Percentiles rank a stretch among this genome's conserved stretches.
These are phyloP conservation scores for Crassisporium funariophilum DNA, from an alignment of 768 basidiomycete genomes.

Conservation along the genomic window DNA sequence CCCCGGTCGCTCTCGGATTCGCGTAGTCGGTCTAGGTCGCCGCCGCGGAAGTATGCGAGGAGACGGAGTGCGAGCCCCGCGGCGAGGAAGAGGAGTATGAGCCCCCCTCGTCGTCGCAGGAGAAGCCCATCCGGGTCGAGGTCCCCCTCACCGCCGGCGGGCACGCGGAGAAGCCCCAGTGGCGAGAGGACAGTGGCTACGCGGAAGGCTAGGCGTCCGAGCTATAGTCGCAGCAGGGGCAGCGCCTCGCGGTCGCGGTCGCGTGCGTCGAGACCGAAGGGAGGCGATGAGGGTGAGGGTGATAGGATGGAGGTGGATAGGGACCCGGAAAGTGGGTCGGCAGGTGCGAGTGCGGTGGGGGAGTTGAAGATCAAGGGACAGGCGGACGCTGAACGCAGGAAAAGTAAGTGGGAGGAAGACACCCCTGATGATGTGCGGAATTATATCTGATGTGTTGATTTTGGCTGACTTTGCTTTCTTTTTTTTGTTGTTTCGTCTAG, in stretches of 20 bases:
- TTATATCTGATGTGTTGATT: constrained; percentile 13
- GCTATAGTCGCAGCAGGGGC: constrained; percentile 33
- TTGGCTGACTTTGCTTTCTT: constrained; percentile 3
- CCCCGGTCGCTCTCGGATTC: constrained; percentile 35
- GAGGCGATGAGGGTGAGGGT: constrained; percentile 12
- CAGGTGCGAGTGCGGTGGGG: constrained; percentile 24
- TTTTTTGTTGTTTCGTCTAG: constrained; percentile 18
- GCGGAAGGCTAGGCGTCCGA: constrained; percentile 20
- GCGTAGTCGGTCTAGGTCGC: constrained; percentile 45
- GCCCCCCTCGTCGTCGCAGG: constrained; percentile 27
- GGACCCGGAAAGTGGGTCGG: constrained; percentile 16
- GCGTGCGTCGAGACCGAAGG: constrained; percentile 8
- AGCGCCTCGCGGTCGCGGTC: constrained; percentile 21
- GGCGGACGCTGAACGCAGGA: constrained; percentile 53
- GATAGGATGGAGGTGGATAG: constrained; percentile 41
- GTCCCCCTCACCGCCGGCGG: constrained; percentile 32
- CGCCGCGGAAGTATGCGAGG: constrained; percentile 40
- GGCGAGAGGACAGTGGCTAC: constrained; percentile 18
- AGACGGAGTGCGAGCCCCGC: constrained; percentile 44
- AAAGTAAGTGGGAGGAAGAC: constrained; percentile 55
- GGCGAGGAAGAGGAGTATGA: constrained; percentile 33
- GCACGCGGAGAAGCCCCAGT: constrained; percentile 33
- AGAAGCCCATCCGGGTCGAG: constrained; percentile 30
- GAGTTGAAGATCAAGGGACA: constrained; percentile 82
- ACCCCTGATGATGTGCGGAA: constrained; percentile 28